These are phyloP conservation scores for Alternaria triticina DNA, from an alignment of 2,329 filamentous ascomycete genomes.

Conservation along the genomic window DNA sequence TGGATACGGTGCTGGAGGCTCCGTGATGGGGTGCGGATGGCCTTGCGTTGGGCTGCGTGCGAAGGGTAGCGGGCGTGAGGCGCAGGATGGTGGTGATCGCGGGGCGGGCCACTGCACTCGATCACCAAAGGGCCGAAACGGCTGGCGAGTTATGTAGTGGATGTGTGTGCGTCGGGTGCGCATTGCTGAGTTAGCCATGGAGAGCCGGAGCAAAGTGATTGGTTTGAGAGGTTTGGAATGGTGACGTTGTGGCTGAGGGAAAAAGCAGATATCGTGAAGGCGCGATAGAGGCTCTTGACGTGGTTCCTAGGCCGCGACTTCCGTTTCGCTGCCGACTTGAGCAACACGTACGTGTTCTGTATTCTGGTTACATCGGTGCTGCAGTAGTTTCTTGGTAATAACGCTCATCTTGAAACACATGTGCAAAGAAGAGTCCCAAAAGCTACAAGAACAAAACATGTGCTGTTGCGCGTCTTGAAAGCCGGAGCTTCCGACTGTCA, in stretches of 20 bases:
- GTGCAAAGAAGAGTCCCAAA: neutral
- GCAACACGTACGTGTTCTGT: neutral
- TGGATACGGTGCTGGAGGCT: neutral
- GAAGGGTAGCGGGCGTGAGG: neutral
- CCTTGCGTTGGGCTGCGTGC: neutral
- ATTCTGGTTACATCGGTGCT: neutral
- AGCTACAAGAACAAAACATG: neutral
- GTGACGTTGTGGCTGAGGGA: conserved; percentile 4
- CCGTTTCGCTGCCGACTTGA: neutral
- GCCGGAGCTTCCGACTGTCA: neutral
- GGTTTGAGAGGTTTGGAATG: neutral
- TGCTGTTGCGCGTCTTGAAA: neutral
- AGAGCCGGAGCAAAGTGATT: neutral
- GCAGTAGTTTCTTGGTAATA: neutral
- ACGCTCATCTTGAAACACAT: neutral
- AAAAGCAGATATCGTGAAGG: conserved; percentile 9
- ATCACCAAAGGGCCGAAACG: conserved; percentile 7
- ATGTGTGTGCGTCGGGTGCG: neutral
- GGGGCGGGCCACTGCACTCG: conserved; percentile 11
- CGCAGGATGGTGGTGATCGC: neutral
- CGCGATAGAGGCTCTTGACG: neutral
- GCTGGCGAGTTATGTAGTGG: neutral
- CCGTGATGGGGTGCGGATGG: neutral
- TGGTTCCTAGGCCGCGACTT: neutral
- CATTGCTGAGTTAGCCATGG: neutral